Base-by-base conservation (phyloP, 805 yeast species). In the Myxozyma lipomycoides region DNA sequence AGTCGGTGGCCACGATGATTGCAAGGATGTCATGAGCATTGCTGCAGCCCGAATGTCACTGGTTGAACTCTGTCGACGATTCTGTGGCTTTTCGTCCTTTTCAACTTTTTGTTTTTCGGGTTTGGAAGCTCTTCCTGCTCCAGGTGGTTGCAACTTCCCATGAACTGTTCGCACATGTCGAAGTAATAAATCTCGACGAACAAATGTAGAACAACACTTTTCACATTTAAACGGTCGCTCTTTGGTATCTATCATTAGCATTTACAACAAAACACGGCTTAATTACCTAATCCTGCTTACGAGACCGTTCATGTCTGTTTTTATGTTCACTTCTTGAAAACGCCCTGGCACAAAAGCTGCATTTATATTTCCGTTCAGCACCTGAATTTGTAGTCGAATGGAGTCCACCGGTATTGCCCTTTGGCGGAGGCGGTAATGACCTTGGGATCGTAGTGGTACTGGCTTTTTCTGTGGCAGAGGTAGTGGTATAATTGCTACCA, bases 91-190 rank as follows among this genome's bases (percentile, higher is more conserved):
- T 43, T 43, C 18, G 15, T 19, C 22, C 32, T 25, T 32, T 17
- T 10, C 9, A 37, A 37, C 23, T 17, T 37, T 19, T 9, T 10
- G 36, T 18, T 9, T 7, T 35, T 17, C 18, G 43, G 40, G 6
- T 15, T 6, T 19, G 43, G 34, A 9, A 12, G 32, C 12, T n/a
- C n/a, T 17, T 22, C 45, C 45, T 22, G 32, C 40, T 9, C 35
- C 32, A 19, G 45, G 40, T n/a, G 28, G 24, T 28, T 18, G 12
- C 37, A 24, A 23, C 21, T 46, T 17, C 35, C 58, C 53, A 66
- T 86, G 95, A 12, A 86, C 93, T 0, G 95, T 86, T 40, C 91
- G 70, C 52, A 83, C 77, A 65, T 86, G 95, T 35, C 95, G 71
- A 61, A 85, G 86, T 17, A 86, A 70, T 41, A 86, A 69, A 63